A percentile compares a stretch with the other conserved stretches of the same genome.
Conservation (phyloP, 1,284 basidiomycete genomes). For the Trichosporon faecale region DNA sequence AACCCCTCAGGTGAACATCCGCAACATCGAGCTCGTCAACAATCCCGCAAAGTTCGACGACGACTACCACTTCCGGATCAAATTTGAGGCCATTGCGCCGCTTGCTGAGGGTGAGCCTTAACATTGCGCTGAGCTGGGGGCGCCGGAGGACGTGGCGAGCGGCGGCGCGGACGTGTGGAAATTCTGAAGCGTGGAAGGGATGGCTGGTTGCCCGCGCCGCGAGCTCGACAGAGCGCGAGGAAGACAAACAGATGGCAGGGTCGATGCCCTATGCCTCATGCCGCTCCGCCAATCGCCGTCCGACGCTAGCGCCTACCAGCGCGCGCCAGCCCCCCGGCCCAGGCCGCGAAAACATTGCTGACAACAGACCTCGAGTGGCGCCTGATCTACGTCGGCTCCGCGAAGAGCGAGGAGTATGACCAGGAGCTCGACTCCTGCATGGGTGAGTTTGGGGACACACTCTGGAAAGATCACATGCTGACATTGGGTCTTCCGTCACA, state of each 20-base stretch:
- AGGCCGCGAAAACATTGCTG: not conserved
- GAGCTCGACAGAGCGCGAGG: not conserved
- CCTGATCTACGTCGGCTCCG: conserved; percentile 93
- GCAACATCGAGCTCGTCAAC: conserved; percentile 70
- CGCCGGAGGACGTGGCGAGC: not conserved
- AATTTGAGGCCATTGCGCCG: conserved; percentile 94
- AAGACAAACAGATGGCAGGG: no score
- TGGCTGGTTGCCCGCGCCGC: not conserved
- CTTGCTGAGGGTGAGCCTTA: conserved; percentile 72
- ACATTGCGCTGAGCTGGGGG: not conserved
- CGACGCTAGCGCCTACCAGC: no score
- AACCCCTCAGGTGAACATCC: conserved; percentile 51
- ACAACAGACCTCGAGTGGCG: conserved; percentile 89
- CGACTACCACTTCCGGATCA: conserved; percentile 89
- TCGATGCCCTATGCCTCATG: not conserved
- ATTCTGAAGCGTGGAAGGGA: not conserved
- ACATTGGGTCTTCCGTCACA: not conserved
- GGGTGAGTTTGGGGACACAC: conserved; percentile 50
- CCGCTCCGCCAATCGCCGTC: conserved; percentile 7
- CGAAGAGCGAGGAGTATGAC: conserved; percentile 84
- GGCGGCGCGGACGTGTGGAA: not conserved
- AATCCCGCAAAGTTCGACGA: conserved; percentile 90
- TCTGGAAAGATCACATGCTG: not conserved
- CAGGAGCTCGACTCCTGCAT: conserved; percentile 95
- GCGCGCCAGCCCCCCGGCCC: conserved; percentile 3